A percentile compares a stretch with the other conserved stretches of the same genome.
These are phyloP conservation scores for Aspergillus sp. DNA, from an alignment of 2,329 filamentous ascomycete species.

Conservation along the genomic window DNA sequence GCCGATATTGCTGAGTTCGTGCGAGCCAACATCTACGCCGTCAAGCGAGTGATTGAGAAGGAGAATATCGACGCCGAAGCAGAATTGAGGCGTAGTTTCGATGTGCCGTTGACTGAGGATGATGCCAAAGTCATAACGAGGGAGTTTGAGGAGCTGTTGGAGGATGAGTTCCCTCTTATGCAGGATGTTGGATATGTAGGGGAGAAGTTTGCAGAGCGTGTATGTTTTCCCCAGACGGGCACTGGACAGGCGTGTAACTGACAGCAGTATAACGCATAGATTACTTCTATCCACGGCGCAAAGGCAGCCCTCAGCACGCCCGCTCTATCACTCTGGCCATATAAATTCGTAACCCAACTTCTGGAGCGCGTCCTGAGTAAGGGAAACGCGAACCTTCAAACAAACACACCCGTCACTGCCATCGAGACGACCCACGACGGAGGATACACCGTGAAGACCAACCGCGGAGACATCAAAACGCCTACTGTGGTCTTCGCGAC, in stretches of 20 bases:
- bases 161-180: not conserved
- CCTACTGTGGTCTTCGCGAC: not conserved
- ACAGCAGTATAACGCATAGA: not conserved
- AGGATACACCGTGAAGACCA: not conserved
- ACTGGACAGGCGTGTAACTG: rapidly evolving
- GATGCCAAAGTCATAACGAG: not conserved
- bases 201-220: not conserved
- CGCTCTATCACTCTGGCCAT: not conserved
- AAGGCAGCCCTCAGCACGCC: not conserved
- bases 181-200: not conserved
- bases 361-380: not conserved
- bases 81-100: not conserved
- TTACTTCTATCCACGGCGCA: not conserved
- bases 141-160: not conserved
- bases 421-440: not conserved
- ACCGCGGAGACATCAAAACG: not conserved
- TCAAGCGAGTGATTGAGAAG: not conserved
- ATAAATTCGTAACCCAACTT: not conserved
- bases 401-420: not conserved
- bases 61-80: not conserved
- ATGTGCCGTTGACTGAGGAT: not conserved
- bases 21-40: not conserved
- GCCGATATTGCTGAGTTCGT: not conserved
- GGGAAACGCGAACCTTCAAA: not conserved
- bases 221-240: not conserved